These are phyloP conservation scores for Prunus davidiana DNA, from an alignment of 306 rosid species.

Conservation along the genomic window DNA sequence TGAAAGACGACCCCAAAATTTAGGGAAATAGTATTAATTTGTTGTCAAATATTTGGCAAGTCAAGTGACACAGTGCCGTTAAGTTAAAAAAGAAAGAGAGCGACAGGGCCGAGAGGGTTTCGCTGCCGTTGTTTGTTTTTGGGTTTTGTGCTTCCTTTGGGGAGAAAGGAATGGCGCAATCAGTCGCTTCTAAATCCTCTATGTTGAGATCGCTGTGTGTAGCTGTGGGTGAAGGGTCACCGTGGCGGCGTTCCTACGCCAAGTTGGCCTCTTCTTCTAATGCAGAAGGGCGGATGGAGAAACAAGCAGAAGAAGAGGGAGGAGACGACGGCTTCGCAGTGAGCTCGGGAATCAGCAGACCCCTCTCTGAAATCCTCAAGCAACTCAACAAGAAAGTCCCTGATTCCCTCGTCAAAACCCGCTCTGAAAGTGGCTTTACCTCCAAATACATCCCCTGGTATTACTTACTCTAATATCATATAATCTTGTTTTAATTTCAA, in stretches of 20 bases:
- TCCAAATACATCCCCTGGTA: constrained; percentile 73
- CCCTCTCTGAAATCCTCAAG: constrained; percentile 66
- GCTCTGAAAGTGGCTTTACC: constrained; percentile 50
- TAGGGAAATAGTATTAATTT: no score
- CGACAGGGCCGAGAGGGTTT: neutral
- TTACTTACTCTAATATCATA: neutral
- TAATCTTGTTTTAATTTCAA: neutral
- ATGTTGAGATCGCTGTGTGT: neutral
- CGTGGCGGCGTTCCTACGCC: constrained; percentile 5
- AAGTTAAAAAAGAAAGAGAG: no score
- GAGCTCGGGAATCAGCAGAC: constrained; percentile 64
- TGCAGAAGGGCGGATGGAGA: constrained; percentile 5
- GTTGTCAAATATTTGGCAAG: neutral
- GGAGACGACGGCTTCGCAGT: neutral
- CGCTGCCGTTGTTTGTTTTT: neutral
- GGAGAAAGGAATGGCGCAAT: neutral
- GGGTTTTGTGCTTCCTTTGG: neutral
- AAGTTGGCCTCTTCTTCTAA: constrained; percentile 14
- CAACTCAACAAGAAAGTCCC: constrained; percentile 83
- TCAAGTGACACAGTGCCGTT: neutral
- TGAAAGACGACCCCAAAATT: no score
- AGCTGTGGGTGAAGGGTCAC: neutral
- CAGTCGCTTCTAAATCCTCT: neutral
- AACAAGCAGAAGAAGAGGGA: neutral
- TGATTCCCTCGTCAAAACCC: constrained; percentile 57